Conservation (phyloP, 2,329 filamentous ascomycete genomes). For the Epichloe elymi region DNA sequence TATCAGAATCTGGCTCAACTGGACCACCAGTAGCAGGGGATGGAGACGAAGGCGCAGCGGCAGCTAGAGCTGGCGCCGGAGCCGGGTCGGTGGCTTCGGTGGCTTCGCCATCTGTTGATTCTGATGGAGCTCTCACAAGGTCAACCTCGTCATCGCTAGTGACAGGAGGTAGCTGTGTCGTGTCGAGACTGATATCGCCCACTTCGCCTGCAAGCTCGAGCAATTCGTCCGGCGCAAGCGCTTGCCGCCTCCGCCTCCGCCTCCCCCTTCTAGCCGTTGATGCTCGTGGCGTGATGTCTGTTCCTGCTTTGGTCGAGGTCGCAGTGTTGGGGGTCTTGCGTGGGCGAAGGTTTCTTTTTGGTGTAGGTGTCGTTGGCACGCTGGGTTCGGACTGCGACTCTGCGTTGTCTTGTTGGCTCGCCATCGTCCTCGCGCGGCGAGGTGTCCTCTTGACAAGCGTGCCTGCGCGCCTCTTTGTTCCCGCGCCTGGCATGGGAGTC, state of each 20-base stretch:
- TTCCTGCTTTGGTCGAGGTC: conserved; percentile 11
- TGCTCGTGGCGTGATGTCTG: conserved; percentile 8
- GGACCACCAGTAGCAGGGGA: conserved; percentile 4
- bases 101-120: conserved; percentile 4
- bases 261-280: conserved; percentile 8
- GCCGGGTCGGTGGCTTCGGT: neutral
- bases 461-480: conserved; percentile 31
- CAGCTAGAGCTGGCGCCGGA: neutral
- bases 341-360: conserved; percentile 15
- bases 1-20: conserved; percentile 24
- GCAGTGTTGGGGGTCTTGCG: conserved; percentile 14
- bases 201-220: conserved; percentile 14
- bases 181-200: conserved; percentile 8
- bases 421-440: conserved; percentile 20
- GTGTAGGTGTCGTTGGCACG: conserved; percentile 19
- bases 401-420: conserved; percentile 15
- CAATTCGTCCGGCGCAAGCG: conserved; percentile 15
- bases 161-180: conserved; percentile 6
- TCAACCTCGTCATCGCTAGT: conserved; percentile 17
- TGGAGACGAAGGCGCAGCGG: conserved; percentile 4
- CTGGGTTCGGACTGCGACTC: conserved; percentile 10
- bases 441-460: conserved; percentile 29
- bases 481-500: conserved; percentile 33
- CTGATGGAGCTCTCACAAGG: conserved; percentile 14
- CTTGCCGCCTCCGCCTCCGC: conserved; percentile 13